Evolutionary conservation across 148 eudicot genomes (phyloP).

Genomic region (Pouteria glomerata): DNA sequence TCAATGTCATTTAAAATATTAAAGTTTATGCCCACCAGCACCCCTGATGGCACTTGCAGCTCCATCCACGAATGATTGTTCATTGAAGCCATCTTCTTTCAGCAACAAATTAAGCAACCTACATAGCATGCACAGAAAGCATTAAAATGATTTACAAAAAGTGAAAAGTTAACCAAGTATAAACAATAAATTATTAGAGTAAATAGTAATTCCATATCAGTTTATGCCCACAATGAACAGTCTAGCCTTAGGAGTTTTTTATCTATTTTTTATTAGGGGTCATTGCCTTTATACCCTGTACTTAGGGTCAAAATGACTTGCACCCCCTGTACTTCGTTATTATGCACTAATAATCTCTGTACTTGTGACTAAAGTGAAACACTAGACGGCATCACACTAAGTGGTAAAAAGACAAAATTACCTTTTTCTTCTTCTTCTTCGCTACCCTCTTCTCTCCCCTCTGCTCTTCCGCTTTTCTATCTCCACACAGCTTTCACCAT

Average conservation of each 20-base stretch:
- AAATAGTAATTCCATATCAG: not conserved
- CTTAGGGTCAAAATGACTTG: too few species aligned
- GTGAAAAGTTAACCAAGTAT: not conserved
- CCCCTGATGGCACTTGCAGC: conserved; percentile 50
- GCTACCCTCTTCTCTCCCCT: too few species aligned
- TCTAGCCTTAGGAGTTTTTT: not conserved
- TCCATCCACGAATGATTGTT: conserved; percentile 38
- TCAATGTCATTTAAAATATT: conserved; percentile 54
- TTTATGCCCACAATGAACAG: not conserved
- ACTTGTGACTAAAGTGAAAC: too few species aligned
- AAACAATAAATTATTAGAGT: not conserved
- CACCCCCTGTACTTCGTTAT: too few species aligned
- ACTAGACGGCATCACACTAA: too few species aligned
- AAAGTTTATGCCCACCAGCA: conserved; percentile 52
- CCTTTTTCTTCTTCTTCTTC: too few species aligned
- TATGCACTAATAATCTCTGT: too few species aligned
- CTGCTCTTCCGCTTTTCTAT: too few species aligned
- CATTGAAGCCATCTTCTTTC: conserved; percentile 35
- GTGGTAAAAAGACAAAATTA: too few species aligned
- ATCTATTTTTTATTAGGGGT: not conserved
- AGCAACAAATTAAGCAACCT: conserved; percentile 15
- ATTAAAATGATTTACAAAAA: not conserved
- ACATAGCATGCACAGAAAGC: conserved; percentile 12
- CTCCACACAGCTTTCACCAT: too few species aligned
- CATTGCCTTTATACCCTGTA: too few species aligned